Evolutionary conservation across 1,284 basidiomycete genomes (phyloP).

Genomic region (Fomitopsis palustris): DNA sequence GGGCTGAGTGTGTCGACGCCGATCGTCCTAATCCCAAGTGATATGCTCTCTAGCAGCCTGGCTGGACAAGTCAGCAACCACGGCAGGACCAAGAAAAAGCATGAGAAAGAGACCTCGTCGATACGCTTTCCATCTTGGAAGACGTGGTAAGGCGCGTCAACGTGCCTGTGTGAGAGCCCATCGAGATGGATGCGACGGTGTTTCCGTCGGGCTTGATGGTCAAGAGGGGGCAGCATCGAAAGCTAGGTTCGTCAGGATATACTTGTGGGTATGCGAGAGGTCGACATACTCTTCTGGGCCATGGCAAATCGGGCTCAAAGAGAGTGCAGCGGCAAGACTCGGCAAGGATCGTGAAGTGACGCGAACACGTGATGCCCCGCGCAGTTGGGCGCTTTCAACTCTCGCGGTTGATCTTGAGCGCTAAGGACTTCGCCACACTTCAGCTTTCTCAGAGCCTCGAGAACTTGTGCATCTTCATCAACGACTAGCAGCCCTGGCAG

Average conservation of each 20-base stretch:
- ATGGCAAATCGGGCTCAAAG: neutral
- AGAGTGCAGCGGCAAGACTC: no score
- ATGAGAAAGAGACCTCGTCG: conserved; percentile 48
- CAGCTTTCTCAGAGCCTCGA: no score
- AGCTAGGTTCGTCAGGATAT: conserved; percentile 54
- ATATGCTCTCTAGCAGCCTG: conserved; percentile 42
- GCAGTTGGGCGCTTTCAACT: no score
- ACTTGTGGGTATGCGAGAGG: conserved; percentile 47
- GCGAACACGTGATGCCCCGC: no score
- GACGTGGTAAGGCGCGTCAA: conserved; percentile 75
- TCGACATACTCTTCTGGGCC: conserved; percentile 32
- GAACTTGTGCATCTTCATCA: no score
- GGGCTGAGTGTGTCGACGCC: conserved; percentile 64
- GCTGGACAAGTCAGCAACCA: conserved; percentile 46
- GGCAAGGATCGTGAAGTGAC: no score
- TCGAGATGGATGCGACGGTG: conserved; percentile 43
- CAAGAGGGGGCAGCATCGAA: conserved; percentile 26
- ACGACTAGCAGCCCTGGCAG: no score
- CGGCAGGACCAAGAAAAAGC: conserved; percentile 52
- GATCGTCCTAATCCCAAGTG: conserved; percentile 51
- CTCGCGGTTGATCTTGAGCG: no score
- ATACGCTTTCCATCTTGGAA: conserved; percentile 48
- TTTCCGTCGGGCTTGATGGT: conserved; percentile 39
- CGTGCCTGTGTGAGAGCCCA: conserved; percentile 65
- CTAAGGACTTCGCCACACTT: no score